Conservation (phyloP, 78 protist genomes). For the Cavenderia fasciculata region DNA sequence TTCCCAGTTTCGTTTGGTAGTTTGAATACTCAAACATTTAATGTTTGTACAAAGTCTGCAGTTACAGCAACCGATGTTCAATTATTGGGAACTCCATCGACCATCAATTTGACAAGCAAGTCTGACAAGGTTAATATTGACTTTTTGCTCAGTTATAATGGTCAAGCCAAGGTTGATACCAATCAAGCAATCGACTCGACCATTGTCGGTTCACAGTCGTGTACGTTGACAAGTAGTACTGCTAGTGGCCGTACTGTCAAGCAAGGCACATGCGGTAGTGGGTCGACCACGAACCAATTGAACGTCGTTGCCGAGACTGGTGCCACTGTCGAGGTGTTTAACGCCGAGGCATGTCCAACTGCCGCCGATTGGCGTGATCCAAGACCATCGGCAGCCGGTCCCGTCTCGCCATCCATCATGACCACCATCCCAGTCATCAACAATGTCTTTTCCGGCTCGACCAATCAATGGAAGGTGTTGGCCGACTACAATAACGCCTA, state of each 20-base stretch:
- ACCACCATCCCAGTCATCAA: not conserved
- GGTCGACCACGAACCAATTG: not conserved
- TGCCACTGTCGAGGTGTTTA: not conserved
- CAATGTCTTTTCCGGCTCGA: not conserved
- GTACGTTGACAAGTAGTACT: too few relatives aligned
- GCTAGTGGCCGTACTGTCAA: not conserved
- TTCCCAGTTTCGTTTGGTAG: constrained; percentile 17
- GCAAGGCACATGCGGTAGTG: not conserved
- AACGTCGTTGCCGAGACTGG: not conserved
- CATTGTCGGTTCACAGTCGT: not conserved
- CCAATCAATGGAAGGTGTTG: not conserved
- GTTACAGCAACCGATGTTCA: not conserved
- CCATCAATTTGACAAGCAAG: too few relatives aligned
- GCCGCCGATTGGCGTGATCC: constrained; percentile 28
- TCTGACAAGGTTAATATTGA: too few relatives aligned
- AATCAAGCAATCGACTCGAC: not conserved
- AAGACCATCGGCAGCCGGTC: not conserved
- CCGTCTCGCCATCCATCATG: constrained; percentile 18
- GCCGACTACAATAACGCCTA: not conserved
- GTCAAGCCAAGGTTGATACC: not conserved
- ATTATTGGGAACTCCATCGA: not conserved
- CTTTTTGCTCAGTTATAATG: too few relatives aligned
- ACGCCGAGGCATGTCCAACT: constrained; percentile 12
- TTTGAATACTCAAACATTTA: not conserved
- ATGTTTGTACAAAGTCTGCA: not conserved